A percentile compares a stretch with the other conserved stretches of the same genome.
Conservation (phyloP, 2,329 filamentous ascomycete species). For the Elsinoe batatas region DNA sequence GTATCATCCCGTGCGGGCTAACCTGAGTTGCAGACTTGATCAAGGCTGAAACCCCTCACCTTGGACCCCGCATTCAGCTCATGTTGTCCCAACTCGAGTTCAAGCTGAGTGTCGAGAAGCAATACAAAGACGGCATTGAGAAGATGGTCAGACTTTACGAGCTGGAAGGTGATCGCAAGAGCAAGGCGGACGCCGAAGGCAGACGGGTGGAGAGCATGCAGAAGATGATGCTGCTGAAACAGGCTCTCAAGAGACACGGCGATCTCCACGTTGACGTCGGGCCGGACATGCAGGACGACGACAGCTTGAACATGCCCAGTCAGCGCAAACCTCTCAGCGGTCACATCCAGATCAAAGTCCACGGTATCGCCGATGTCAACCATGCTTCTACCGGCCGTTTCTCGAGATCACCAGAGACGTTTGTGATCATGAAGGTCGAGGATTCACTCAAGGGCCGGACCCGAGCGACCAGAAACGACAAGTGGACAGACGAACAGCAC, state of each 20-base stretch:
- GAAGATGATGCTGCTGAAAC: slow-evolving; percentile 91
- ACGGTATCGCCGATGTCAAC: slow-evolving; percentile 87
- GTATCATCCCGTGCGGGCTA: neutral
- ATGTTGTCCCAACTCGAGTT: slow-evolving; percentile 99
- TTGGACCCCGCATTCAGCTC: slow-evolving; percentile 94
- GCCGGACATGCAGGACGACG: slow-evolving; percentile 73
- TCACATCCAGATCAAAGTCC: slow-evolving; percentile 74
- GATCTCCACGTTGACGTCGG: slow-evolving; percentile 94
- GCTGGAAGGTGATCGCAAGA: slow-evolving; percentile 95
- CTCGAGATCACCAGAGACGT: slow-evolving; percentile 84
- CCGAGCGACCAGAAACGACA: slow-evolving; percentile 71
- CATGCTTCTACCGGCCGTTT: slow-evolving; percentile 77
- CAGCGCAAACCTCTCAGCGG: slow-evolving; percentile 92
- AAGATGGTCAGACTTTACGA: slow-evolving; percentile 98
- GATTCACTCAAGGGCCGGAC: slow-evolving; percentile 86
- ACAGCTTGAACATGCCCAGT: slow-evolving; percentile 91
- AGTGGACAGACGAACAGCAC: slow-evolving; percentile 85
- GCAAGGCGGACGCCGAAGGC: slow-evolving; percentile 81
- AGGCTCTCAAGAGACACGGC: slow-evolving; percentile 92
- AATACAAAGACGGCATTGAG: slow-evolving; percentile 97
- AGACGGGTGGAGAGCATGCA: slow-evolving; percentile 90
- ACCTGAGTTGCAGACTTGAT: slow-evolving; percentile 62
- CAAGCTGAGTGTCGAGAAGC: slow-evolving; percentile 96
- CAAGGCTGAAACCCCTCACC: slow-evolving; percentile 93
- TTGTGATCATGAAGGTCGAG: slow-evolving; percentile 93